A percentile compares a stretch with the other conserved stretches of the same genome.
Evolutionary conservation across 805 yeast genomes (phyloP).

Genomic region (Metschnikowia continentalis): DNA sequence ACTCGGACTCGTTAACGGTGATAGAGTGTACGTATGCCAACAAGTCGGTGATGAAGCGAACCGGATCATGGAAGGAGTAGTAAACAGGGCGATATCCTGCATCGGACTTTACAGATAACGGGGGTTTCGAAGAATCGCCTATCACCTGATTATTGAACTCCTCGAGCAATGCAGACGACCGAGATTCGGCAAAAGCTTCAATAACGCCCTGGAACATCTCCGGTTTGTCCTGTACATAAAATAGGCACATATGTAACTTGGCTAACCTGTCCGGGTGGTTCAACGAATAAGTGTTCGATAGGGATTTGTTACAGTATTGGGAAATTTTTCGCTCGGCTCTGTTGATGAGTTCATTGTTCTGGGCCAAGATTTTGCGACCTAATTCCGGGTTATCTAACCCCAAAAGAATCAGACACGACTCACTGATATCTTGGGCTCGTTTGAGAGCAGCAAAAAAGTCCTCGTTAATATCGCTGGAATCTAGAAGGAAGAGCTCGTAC

Average conservation of each 20-base stretch:
- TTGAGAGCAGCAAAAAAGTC: conserved; percentile 58
- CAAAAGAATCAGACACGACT: conserved; percentile 65
- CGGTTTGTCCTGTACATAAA: conserved; percentile 33
- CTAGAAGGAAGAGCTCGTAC: conserved; percentile 61
- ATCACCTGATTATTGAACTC: conserved; percentile 62
- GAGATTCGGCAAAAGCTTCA: conserved; percentile 58
- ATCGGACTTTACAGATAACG: conserved; percentile 9
- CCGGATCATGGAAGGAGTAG: conserved; percentile 72
- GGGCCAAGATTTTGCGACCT: conserved; percentile 61
- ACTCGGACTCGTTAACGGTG: conserved; percentile 82
- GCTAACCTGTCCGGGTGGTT: conserved; percentile 22
- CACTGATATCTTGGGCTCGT: conserved; percentile 61
- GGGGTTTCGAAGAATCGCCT: conserved; percentile 22
- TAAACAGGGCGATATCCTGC: conserved; percentile 45
- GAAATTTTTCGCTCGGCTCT: conserved; percentile 29
- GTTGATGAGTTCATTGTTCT: conserved; percentile 50
- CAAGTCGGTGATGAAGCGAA: conserved; percentile 79
- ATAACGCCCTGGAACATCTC: conserved; percentile 57
- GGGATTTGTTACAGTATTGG: conserved; percentile 29
- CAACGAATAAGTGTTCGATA: conserved; percentile 28
- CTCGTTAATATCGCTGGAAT: conserved; percentile 41
- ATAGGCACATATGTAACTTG: conserved; percentile 30
- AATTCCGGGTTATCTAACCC: conserved; percentile 63
- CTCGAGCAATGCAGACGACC: conserved; percentile 59
- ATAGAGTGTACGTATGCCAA: conserved; percentile 84